Evolutionary conservation across 108 stramenopile species (phyloP).

Genomic region (Stephanodiscus triporus): DNA sequence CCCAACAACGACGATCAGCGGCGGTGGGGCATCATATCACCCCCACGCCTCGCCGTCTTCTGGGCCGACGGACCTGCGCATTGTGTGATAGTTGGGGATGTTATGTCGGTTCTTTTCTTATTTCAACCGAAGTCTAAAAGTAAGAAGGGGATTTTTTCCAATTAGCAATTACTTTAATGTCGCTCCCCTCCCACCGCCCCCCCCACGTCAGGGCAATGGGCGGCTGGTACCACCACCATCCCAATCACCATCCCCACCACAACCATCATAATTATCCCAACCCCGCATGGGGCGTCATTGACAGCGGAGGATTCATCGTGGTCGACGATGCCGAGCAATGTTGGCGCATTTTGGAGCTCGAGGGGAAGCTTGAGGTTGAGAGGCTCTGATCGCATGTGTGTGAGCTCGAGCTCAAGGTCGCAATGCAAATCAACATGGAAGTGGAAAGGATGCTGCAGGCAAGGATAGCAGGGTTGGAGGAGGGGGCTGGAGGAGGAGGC

Average conservation of each 20-base stretch:
- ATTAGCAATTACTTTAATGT: too few relatives aligned
- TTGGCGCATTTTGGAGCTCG: background rate
- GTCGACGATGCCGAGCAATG: background rate
- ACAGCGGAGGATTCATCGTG: too few relatives aligned
- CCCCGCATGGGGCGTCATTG: too few relatives aligned
- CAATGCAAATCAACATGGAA: background rate
- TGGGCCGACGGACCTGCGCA: slow-evolving; percentile 14
- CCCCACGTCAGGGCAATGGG: background rate
- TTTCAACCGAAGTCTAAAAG: too few relatives aligned
- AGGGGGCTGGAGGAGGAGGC: background rate
- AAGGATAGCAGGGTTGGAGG: background rate
- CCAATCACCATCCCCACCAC: background rate
- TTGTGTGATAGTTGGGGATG: too few relatives aligned
- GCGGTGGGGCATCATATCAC: too few relatives aligned
- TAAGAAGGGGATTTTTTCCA: too few relatives aligned
- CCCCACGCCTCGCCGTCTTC: too few relatives aligned
- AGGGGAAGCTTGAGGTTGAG: background rate
- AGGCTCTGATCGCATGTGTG: background rate
- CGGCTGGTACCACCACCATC: background rate
- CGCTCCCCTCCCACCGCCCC: background rate
- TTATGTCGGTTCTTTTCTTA: too few relatives aligned
- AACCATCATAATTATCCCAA: too few relatives aligned
- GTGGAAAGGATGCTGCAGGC: background rate
- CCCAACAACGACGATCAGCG: background rate
- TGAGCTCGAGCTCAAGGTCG: background rate